phyloP scores from a whole-genome alignment of 2,329 filamentous ascomycete genomes.

The Malbranchea cinnamomea region DNA sequence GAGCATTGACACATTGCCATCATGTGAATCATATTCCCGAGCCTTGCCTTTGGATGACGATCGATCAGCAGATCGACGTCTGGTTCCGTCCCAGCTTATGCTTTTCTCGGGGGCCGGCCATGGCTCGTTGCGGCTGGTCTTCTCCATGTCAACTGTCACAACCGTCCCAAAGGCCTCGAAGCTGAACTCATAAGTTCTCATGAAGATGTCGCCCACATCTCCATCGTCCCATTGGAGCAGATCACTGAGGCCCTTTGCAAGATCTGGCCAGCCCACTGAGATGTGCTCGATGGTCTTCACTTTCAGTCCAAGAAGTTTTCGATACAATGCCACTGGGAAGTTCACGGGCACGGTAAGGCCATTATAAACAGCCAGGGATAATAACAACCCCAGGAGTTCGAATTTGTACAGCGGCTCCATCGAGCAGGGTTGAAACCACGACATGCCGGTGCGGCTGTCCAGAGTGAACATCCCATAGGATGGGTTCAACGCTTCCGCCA shows the following conservation, averaged over 20 bases:
- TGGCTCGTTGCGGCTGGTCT: constrained; percentile 20
- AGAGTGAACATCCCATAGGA: constrained; percentile 64
- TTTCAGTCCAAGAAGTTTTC: constrained; percentile 56
- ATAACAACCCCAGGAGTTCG: constrained; percentile 72
- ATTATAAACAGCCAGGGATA: constrained; percentile 85
- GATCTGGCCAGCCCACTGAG: constrained; percentile 71
- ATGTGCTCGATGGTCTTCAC: constrained; percentile 62
- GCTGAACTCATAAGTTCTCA: constrained; percentile 76
- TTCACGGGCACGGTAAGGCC: constrained; percentile 81
- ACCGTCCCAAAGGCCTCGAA: constrained; percentile 41
- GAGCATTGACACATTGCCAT: constrained; percentile 7
- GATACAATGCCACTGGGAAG: constrained; percentile 74
- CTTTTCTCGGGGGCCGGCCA: constrained; percentile 18
- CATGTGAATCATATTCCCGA: background rate
- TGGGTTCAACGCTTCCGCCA: constrained; percentile 65
- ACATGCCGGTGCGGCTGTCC: constrained; percentile 60
- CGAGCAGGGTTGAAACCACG: constrained; percentile 76
- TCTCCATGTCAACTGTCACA: constrained; percentile 41
- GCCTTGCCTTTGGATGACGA: constrained; percentile 4
- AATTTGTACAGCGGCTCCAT: constrained; percentile 78
- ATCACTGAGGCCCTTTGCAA: constrained; percentile 57
- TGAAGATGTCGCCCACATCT: constrained; percentile 65
- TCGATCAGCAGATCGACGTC: constrained; percentile 2
- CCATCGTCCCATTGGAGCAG: constrained; percentile 70
- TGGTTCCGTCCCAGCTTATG: constrained; percentile 8